Conservation (phyloP, 805 yeast genomes). For the Ogataea wickerhamii region DNA sequence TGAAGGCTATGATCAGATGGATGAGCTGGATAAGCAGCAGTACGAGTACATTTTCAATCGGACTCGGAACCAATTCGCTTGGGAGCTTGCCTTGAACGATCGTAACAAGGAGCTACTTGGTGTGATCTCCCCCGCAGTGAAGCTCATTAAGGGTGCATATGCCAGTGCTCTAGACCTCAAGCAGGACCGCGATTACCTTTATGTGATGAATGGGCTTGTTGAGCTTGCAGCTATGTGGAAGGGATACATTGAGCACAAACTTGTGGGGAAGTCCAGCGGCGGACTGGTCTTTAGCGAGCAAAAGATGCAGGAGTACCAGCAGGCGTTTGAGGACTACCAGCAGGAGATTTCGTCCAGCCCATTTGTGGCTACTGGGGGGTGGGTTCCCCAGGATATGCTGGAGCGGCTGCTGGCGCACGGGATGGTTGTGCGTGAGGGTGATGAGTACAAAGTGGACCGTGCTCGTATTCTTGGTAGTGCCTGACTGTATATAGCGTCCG, state of each 20-base stretch:
- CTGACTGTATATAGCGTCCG: conserved; percentile 1
- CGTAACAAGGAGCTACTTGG: conserved; percentile 65
- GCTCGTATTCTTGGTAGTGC: conserved; percentile 23
- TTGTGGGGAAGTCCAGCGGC: conserved; percentile 39
- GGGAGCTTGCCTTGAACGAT: conserved; percentile 75
- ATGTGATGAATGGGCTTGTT: conserved; percentile 62
- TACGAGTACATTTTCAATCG: conserved; percentile 82
- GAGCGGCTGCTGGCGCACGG: conserved; percentile 66
- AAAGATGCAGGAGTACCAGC: conserved; percentile 55
- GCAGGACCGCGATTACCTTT: conserved; percentile 53
- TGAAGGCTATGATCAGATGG: conserved; percentile 62
- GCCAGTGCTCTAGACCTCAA: conserved; percentile 57
- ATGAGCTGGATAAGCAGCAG: conserved; percentile 72
- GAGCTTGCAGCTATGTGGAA: conserved; percentile 71
- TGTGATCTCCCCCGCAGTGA: conserved; percentile 78
- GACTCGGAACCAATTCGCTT: conserved; percentile 86
- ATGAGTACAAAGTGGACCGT: conserved; percentile 40
- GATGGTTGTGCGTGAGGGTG: conserved; percentile 52
- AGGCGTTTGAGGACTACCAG: conserved; percentile 63
- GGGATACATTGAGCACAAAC: conserved; percentile 53
- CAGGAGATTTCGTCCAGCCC: conserved; percentile 66
- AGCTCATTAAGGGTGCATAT: conserved; percentile 65
- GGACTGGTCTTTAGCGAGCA: conserved; percentile 50
- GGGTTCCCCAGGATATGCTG: conserved; percentile 95
- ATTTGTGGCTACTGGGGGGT: conserved; percentile 86